Conservation (phyloP, 208 protist genomes). For the Trypanosoma vivax region DNA sequence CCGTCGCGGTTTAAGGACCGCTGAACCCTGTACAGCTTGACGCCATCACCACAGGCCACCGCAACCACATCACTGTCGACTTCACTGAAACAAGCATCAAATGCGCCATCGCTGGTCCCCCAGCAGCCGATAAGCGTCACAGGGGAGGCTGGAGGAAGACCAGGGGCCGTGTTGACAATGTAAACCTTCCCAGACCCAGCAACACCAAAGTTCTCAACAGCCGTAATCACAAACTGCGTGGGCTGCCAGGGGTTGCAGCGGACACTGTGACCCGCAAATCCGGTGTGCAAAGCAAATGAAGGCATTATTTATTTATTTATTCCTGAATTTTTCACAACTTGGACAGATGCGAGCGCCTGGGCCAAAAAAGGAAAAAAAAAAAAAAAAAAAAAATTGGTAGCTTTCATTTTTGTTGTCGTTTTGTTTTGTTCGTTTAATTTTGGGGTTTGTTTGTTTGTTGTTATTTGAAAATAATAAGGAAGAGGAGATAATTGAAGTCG, state of each 20-base stretch:
- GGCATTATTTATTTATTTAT: constrained; percentile 40
- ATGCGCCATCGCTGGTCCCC: constrained; percentile 78
- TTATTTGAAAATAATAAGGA: no score
- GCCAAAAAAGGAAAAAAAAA: constrained; percentile 13
- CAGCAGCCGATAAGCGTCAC: constrained; percentile 69
- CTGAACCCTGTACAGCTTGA: constrained; percentile 80
- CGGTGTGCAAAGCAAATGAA: constrained; percentile 79
- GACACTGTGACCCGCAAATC: constrained; percentile 76
- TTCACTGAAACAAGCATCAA: constrained; percentile 85
- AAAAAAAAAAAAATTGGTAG: not conserved
- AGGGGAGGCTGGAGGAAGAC: constrained; percentile 37
- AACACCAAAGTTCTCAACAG: constrained; percentile 83
- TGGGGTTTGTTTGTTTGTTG: no score
- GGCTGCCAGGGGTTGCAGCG: constrained; percentile 82
- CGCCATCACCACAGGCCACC: constrained; percentile 80
- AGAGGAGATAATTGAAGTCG: no score
- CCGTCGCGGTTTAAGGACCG: constrained; percentile 73
- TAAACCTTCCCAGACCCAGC: constrained; percentile 86
- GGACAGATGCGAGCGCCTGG: not conserved
- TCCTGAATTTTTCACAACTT: not conserved
- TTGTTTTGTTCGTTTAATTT: no score
- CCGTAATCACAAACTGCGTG: constrained; percentile 66
- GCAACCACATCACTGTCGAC: constrained; percentile 69
- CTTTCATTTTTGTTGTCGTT: no score
- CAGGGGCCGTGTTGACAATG: constrained; percentile 61